Percentiles rank a stretch among this genome's conserved stretches.
phyloP scores from a whole-genome alignment of 1,284 basidiomycete species.

The Puccinia triticina region DNA sequence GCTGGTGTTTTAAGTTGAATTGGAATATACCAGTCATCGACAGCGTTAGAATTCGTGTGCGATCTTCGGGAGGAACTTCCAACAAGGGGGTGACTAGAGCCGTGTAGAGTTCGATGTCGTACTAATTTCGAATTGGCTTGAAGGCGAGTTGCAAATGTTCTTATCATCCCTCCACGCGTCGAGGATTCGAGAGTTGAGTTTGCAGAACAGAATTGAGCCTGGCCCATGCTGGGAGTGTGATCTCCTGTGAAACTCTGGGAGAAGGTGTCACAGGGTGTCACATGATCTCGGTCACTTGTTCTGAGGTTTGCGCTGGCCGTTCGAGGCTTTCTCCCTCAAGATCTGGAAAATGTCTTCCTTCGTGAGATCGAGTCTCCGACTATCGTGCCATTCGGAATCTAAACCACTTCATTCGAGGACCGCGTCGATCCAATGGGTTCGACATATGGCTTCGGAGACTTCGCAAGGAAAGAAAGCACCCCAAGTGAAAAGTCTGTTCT shows the following conservation, averaged over 20 bases:
- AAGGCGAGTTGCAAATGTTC: too few relatives aligned
- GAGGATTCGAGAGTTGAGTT: too few relatives aligned
- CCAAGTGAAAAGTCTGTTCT: neutral
- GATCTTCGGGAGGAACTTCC: neutral
- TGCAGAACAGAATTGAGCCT: too few relatives aligned
- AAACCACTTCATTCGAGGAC: neutral
- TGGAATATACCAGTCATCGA: slow-evolving; percentile 36
- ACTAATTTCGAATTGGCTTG: neutral
- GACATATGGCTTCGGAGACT: neutral
- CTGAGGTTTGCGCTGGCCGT: too few relatives aligned
- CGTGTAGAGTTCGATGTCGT: neutral
- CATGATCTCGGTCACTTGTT: too few relatives aligned
- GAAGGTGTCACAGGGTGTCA: too few relatives aligned
- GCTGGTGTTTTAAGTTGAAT: neutral
- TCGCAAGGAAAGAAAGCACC: neutral
- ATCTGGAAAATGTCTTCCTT: neutral
- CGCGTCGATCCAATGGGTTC: neutral
- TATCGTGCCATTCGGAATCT: neutral
- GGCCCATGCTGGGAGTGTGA: too few relatives aligned
- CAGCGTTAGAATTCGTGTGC: neutral
- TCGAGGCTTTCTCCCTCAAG: neutral
- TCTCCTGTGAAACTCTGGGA: too few relatives aligned
- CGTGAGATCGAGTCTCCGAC: neutral
- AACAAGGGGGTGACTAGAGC: neutral
- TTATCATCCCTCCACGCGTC: too few relatives aligned